Base-by-base conservation (phyloP, 345 rosid genomes). In the Ceriops tagal region DNA sequence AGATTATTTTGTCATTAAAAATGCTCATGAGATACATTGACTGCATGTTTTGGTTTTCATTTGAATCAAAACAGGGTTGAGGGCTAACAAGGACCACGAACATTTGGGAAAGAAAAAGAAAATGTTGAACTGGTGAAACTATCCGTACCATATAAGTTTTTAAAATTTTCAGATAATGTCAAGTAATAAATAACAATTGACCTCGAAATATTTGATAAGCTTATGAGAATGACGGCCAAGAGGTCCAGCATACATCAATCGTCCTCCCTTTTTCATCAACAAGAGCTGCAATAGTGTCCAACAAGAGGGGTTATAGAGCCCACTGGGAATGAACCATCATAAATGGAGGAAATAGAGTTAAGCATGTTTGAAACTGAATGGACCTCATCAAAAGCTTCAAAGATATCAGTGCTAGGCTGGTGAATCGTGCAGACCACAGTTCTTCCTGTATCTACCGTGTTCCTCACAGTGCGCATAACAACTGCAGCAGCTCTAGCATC, bases 201-300 rank as follows among this genome's bases (percentile, higher is more conserved):
- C 58, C 58, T 21, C 58, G 4, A 53, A 53, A 21, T 53, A 53
- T 53, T 53, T 13, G 2, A 53, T 53, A 53, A 53, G 58, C 4
- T 21, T 53, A 24, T 53, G 58, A 53, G 27, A 53, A 53, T 53
- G 58, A 20, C 3, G 27, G 1, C 58, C 58, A 53, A 53, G 58
- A n/a, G 58, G 58, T 53, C 58, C 27, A 4, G 27, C 58, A 4
- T 53, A 53, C 26, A 53, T 53, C 58, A 53, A 26, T n/a, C 58
- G 22, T 53, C 58, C 58, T 53, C 58, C 58, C 26, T 21, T 53
- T 53, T 53, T 53, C 58, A 53, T 53, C 26, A 53, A 53, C 58
- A 53, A 53, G 58, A 53, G 27, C 58, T 53, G 58, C 58, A 18
- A 53, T 1, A 53, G 13, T 21, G 11, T 53, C 22, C 58, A 53